Conservation (phyloP, 169 alveolate species). For the Eimeria praecox region DNA sequence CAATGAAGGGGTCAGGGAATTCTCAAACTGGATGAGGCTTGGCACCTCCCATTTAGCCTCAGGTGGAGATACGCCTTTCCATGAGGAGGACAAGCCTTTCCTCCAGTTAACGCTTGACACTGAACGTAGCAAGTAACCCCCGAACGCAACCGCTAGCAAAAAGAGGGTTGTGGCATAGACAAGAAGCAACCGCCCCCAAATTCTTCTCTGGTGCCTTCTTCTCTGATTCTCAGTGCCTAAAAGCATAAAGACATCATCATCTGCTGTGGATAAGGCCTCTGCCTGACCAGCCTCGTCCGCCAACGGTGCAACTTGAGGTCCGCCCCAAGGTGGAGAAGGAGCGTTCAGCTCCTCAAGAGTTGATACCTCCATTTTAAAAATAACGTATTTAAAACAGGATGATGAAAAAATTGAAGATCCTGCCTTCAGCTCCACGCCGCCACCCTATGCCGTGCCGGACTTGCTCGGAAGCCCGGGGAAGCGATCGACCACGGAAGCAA, state of each 20-base stretch:
- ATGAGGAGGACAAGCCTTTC: neutral
- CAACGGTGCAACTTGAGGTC: neutral
- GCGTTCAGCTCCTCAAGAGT: neutral
- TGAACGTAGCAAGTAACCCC: neutral
- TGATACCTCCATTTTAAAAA: neutral
- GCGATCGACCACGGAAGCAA: neutral
- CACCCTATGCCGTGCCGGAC: neutral
- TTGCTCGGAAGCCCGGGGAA: neutral
- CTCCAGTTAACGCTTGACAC: neutral
- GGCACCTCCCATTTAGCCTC: conserved; percentile 12
- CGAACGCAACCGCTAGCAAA: neutral
- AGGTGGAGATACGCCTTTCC: neutral
- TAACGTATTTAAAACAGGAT: no score
- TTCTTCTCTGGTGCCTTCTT: neutral
- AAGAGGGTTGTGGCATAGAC: neutral
- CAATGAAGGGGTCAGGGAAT: neutral
- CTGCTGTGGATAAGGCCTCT: neutral
- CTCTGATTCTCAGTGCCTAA: no score
- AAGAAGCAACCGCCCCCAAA: neutral
- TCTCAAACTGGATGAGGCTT: neutral
- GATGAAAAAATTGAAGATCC: no score
- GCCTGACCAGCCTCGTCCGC: neutral
- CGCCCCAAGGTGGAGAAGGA: neutral
- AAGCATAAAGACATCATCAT: neutral
- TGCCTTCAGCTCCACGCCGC: no score